Evolutionary conservation across 164 flowering plant species (phyloP).

Genomic region (Macadamia tetraphylla): DNA sequence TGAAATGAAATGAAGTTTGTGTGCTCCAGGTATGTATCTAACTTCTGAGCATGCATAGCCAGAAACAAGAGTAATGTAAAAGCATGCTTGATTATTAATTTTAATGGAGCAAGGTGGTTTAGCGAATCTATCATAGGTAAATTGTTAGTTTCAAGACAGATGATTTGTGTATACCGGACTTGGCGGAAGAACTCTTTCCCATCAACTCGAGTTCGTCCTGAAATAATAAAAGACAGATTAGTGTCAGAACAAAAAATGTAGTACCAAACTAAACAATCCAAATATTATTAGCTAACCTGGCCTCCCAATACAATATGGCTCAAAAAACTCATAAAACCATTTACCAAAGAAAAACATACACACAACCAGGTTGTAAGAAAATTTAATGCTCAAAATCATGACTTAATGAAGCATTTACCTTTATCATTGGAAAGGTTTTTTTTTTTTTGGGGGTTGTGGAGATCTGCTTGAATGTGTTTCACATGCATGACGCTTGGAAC

Average conservation of each 20-base stretch:
- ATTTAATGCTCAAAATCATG: no score
- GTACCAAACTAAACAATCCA: neutral
- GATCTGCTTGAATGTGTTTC: neutral
- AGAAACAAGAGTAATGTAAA: neutral
- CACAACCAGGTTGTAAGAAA: no score
- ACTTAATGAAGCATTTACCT: no score
- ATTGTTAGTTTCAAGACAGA: neutral
- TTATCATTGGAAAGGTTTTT: no score
- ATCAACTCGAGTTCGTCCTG: constrained; percentile 83
- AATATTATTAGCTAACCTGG: neutral
- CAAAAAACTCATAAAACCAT: neutral
- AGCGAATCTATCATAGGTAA: neutral
- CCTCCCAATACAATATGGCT: neutral
- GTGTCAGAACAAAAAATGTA: neutral
- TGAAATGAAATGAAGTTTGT: neutral
- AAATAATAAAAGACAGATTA: constrained; percentile 15
- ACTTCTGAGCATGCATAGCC: neutral
- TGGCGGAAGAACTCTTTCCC: constrained; percentile 97
- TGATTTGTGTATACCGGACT: constrained; percentile 55
- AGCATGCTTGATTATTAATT: neutral
- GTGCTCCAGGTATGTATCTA: neutral
- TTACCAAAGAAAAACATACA: no score
- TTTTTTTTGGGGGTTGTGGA: no score
- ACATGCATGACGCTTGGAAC: no score
- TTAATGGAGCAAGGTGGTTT: neutral